Conservation (phyloP, 495 filamentous ascomycete species). For the Podospora sp. region DNA sequence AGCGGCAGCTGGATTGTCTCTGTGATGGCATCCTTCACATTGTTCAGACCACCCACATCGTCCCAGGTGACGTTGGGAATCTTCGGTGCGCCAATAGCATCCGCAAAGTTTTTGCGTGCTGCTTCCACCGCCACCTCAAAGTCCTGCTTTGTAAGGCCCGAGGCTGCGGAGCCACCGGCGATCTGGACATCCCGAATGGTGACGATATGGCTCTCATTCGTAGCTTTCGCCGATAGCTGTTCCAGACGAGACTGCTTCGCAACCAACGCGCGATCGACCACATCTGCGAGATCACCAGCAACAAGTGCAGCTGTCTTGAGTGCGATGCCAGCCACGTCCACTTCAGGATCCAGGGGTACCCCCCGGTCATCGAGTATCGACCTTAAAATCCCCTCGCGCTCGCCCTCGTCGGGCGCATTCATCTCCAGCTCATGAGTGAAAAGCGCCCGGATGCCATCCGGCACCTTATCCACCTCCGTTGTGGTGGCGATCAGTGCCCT, state of each 20-base stretch:
- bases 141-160: constrained; percentile 80
- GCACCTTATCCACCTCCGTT: constrained; percentile 89
- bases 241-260: constrained; percentile 75
- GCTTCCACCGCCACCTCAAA: constrained; percentile 90
- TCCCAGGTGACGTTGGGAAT: constrained; percentile 97
- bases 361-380: constrained; percentile 75
- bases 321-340: constrained; percentile 79
- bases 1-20: constrained; percentile 96
- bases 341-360: constrained; percentile 72
- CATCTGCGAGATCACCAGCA: constrained; percentile 90
- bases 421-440: constrained; percentile 98
- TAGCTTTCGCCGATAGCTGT: constrained; percentile 54
- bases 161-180: constrained; percentile 80
- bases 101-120: constrained; percentile 95
- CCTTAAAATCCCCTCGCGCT: constrained; percentile 82
- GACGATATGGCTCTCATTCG: constrained; percentile 48
- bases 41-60: constrained; percentile 89
- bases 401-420: constrained; percentile 86
- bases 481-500: constrained; percentile 90
- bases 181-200: constrained; percentile 80
- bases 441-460: constrained; percentile 82
- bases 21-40: constrained; percentile 93
- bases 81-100: constrained; percentile 95
- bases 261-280: constrained; percentile 84
- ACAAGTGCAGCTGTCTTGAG: constrained; percentile 95